Evolutionary conservation across 148 eudicot genomes (phyloP), one percentile per base, ranked within the genome.

Genomic region (Rhododendron griersonianum): DNA sequence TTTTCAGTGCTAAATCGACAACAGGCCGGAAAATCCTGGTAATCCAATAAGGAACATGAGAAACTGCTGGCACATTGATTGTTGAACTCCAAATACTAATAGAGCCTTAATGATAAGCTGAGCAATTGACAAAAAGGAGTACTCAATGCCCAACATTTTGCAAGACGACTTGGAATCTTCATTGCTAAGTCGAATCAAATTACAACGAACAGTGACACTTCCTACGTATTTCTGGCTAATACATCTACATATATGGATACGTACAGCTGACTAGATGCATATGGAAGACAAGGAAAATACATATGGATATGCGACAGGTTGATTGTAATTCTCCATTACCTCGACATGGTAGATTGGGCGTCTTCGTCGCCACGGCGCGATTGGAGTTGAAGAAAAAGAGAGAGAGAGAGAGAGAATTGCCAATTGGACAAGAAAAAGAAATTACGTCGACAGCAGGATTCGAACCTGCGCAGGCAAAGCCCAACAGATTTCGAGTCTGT

Each of bases 401-500:
- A 39, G 15, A 87, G 1, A 96, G 91, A 0, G 97, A 89, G 0
- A 94, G 69, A 63, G 28, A 63, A 11, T 30, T 30, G 30, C 30
- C 30, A n/a, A n/a, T 11, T 47, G 48, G 11, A 7, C 51, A 48
- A 2, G 16, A 3, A 35, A 16, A 33, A 74, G 1, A 35, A 5
- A 0, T 14, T 18, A 3, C 83, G 83, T 81, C 83, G 83, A 81
- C 83, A 81, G 83, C 83, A 81, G 83, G 83, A 81, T 81, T 81
- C 83, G 83, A 81, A 81, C 83, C 83, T 81, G 83, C 83, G 83
- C 83, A 81, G 83, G 83, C 83, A 30, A 19, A 81, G 83, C 83
- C 83, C 83, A 81, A 81, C 83, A 81, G 83, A 81, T 81, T 81
- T 81, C 83, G 83, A 81, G 83, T 81, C 83, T 81, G 94, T 92